Evolutionary conservation across 2,329 filamentous ascomycete species (phyloP).

Genomic region (Rutstroemia sp.): DNA sequence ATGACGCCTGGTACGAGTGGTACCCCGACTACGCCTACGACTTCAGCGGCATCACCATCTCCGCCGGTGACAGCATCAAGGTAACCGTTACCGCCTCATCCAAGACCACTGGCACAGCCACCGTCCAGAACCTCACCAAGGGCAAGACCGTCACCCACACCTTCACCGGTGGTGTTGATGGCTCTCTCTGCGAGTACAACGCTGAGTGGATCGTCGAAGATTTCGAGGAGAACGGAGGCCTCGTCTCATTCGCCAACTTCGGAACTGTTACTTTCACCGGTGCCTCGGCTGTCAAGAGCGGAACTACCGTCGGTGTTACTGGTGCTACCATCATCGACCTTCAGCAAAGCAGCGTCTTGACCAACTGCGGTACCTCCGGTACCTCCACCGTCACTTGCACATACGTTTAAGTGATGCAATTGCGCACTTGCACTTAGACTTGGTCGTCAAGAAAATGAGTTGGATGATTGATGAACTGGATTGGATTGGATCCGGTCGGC

Average conservation of each 20-base stretch:
- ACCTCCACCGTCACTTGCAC: neutral
- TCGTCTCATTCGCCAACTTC: constrained; percentile 42
- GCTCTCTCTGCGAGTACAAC: constrained; percentile 37
- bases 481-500: neutral
- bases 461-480: neutral
- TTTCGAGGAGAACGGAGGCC: constrained; percentile 35
- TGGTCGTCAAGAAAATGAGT: neutral
- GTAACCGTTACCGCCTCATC: constrained; percentile 33
- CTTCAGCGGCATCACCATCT: constrained; percentile 39
- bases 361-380: neutral
- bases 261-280: constrained; percentile 31
- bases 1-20: constrained; percentile 56
- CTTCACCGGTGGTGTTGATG: constrained; percentile 28
- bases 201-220: constrained; percentile 49
- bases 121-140: constrained; percentile 38
- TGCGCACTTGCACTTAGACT: neutral
- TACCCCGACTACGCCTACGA: constrained; percentile 48
- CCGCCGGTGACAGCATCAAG: constrained; percentile 38
- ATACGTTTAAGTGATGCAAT: constrained; percentile 4
- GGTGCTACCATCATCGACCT: constrained; percentile 8
- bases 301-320: neutral
- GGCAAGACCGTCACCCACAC: constrained; percentile 38
- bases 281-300: constrained; percentile 1
- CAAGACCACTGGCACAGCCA: constrained; percentile 35
- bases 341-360: neutral